Evolutionary conservation across 202 grass and related monocot genomes (phyloP).

Genomic region (Setaria italica): DNA sequence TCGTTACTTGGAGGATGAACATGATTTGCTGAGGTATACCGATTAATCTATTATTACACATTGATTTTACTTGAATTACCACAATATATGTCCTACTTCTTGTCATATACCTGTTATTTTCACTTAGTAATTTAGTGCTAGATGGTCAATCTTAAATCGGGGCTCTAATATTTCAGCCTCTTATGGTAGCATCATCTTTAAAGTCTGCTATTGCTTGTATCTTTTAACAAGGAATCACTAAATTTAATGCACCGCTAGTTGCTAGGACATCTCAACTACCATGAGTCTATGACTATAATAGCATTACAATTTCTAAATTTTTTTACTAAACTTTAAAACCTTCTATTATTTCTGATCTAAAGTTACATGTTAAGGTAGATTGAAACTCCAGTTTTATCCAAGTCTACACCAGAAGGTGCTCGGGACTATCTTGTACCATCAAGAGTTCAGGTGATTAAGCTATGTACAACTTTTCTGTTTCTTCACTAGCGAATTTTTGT

Average conservation of each 20-base stretch:
- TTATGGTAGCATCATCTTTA: no score
- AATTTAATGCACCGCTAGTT: not conserved
- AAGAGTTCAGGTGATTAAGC: constrained; percentile 84
- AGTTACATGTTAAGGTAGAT: constrained; percentile 91
- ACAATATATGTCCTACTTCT: not conserved
- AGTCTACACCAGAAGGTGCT: constrained; percentile 96
- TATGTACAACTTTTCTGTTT: constrained; percentile 5
- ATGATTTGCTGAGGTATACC: constrained; percentile 94
- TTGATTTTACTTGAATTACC: constrained; percentile 11
- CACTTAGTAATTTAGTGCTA: constrained; percentile 8
- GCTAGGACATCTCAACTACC: no score
- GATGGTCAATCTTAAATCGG: not conserved
- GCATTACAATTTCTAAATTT: constrained; percentile 20
- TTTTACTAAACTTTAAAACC: not conserved
- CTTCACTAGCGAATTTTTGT: not conserved
- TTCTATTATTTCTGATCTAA: constrained; percentile 44
- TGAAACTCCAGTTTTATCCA: constrained; percentile 99
- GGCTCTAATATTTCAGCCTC: constrained; percentile 21
- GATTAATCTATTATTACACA: constrained; percentile 26
- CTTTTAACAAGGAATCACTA: not conserved
- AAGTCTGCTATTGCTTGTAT: not conserved
- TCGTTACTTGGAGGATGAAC: constrained; percentile 89
- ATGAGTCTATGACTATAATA: not conserved
- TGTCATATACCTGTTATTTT: constrained; percentile 19
- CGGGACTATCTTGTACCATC: constrained; percentile 98